Evolutionary conservation across 2,329 filamentous ascomycete species (phyloP), one percentile per base, ranked within the genome.

Genomic region (Emergomyces orientalis): DNA sequence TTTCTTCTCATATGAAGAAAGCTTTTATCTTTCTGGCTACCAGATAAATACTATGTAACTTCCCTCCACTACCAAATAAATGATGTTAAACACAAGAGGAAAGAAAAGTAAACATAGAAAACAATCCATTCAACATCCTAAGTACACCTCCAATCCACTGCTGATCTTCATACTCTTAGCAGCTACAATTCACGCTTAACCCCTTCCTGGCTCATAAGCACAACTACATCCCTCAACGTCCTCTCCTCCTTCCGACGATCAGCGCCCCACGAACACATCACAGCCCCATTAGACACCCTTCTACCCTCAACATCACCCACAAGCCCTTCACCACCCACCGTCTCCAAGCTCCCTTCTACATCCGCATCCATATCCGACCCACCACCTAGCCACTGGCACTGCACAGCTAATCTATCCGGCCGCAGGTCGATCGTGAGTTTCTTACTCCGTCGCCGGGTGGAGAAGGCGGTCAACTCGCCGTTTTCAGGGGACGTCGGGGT

Each of bases 371-470:
- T 5, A 19, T 47, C 51, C 25, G 34, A 11, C 37, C 6, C 25
- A 30, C 39, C 34, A 11, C 58, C 45, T 43, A 41, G 7, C 41
- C 61, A 62, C 8, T 45, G 45, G 14, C 27, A 34, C n/a, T 14
- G 64, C 1, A 74, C 52, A 2, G 62, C 66, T 27, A 77, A 52
- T 37, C 70, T 68, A 11, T 71, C 62, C 19, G 68, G 69, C 8
- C 70, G 69, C 9, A 77, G 57, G 11, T 62, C 63, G 30, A 77
- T 64, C 27, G 69, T 71, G 65, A 76, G 68, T 65, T 75, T 76
- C 55, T 68, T 73, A 59, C 68, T 67, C 17, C 66, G 67, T 14
- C 66, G 67, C 1, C 64, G 60, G 13, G 63, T 62, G 6, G 67
- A 67, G 11, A 65, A 64, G 0, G 71, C 65, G 8, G 72, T 51